Evolutionary conservation across 352 stramenopile genomes (phyloP).

Genomic region (Pythium grandisporangium): DNA sequence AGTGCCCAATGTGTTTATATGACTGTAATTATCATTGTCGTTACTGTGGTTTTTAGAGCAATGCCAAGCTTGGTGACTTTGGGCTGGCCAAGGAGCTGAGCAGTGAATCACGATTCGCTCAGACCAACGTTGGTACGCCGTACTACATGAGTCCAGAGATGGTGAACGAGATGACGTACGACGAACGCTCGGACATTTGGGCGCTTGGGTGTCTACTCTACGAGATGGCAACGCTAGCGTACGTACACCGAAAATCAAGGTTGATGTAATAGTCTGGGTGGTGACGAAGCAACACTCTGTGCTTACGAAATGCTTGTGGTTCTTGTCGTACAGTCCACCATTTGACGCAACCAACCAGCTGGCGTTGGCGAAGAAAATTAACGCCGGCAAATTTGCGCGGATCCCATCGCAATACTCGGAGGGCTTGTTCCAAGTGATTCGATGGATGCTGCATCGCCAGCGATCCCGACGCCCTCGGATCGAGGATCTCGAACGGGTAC

Average conservation of each 20-base stretch:
- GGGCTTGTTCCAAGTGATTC: constrained; percentile 84
- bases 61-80: constrained; percentile 90
- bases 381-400: constrained; percentile 84
- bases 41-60: constrained; percentile 39
- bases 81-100: constrained; percentile 87
- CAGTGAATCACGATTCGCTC: constrained; percentile 84
- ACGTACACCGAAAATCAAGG: too few relatives aligned
- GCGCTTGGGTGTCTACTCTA: constrained; percentile 86
- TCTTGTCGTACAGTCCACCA: constrained; percentile 39
- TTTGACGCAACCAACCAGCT: constrained; percentile 91
- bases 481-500: constrained; percentile 78
- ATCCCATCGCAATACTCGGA: constrained; percentile 90
- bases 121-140: constrained; percentile 88
- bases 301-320: too few relatives aligned
- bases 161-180: constrained; percentile 91
- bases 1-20: too few relatives aligned
- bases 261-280: too few relatives aligned
- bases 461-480: constrained; percentile 74
- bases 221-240: constrained; percentile 84
- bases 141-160: constrained; percentile 93
- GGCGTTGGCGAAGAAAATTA: constrained; percentile 91
- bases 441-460: constrained; percentile 86
- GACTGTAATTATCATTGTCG: constrained; percentile 1
- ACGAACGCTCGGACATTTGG: constrained; percentile 91
- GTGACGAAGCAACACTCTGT: too few relatives aligned